phyloP scores from a whole-genome alignment of 495 filamentous ascomycete genomes.

The Trichoderma asperelloides region DNA sequence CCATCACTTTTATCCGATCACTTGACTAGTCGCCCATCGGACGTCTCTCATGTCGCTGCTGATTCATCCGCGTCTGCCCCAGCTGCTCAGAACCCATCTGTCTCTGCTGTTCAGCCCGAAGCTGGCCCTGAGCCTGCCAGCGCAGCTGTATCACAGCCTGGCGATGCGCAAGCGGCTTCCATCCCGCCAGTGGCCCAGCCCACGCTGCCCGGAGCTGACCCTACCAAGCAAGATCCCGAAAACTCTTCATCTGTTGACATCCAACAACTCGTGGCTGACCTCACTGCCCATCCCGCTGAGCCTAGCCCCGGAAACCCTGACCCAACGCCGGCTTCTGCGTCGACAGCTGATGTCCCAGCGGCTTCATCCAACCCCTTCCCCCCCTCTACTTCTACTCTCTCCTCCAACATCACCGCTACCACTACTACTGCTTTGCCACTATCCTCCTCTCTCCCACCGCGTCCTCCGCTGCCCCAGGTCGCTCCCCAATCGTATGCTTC shows the following conservation, averaged over 20 bases:
- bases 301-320: constrained; percentile 14
- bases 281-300: constrained; percentile 20
- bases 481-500: constrained; percentile 12
- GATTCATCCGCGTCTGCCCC: constrained; percentile 7
- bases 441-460: constrained; percentile 44
- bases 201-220: neutral
- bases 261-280: constrained; percentile 41
- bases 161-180: neutral
- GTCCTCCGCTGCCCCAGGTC: constrained; percentile 41
- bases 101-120: neutral
- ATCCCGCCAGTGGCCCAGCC: neutral
- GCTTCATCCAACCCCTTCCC: constrained; percentile 25
- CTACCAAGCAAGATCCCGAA: neutral
- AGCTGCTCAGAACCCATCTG: constrained; percentile 4
- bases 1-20: constrained; percentile 19
- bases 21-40: constrained; percentile 7
- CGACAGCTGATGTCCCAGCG: constrained; percentile 22
- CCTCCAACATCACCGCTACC: neutral
- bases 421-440: constrained; percentile 33
- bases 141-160: neutral
- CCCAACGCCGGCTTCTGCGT: constrained; percentile 15
- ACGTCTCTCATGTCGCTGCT: constrained; percentile 7
- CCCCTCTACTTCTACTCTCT: constrained; percentile 13
- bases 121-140: neutral
- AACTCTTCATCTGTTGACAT: constrained; percentile 18